These are phyloP conservation scores for Lichtheimia ornata DNA, from an alignment of 371 early-diverging fungal genomes.

Conservation along the genomic window DNA sequence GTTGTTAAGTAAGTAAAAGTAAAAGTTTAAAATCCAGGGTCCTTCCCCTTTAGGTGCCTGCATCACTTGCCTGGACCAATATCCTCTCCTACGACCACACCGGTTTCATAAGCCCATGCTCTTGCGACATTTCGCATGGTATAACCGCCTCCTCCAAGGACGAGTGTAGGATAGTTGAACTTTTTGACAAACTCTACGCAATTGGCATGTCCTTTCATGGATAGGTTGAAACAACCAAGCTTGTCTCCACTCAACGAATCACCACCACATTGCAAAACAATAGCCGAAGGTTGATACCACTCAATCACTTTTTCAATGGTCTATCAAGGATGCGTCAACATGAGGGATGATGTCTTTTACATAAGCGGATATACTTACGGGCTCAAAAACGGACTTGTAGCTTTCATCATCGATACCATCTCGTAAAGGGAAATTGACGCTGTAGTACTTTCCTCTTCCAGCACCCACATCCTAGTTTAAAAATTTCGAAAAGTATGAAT, in stretches of 20 bases:
- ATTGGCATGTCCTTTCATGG: conserved; percentile 87
- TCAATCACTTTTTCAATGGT: conserved; percentile 71
- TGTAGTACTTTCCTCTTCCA: conserved; percentile 78
- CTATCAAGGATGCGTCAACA: background rate
- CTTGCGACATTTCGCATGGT: conserved; percentile 92
- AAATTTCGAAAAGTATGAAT: conserved; percentile 34
- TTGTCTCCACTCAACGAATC: conserved; percentile 93
- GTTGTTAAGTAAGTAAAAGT: conserved; percentile 15
- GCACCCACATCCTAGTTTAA: conserved; percentile 67
- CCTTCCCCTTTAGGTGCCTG: too few relatives aligned
- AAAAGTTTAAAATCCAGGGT: too few relatives aligned
- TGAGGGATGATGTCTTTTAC: background rate
- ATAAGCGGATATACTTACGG: conserved; percentile 44
- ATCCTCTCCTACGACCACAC: conserved; percentile 82
- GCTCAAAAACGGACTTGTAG: conserved; percentile 84
- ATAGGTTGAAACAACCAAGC: conserved; percentile 93
- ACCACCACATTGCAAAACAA: conserved; percentile 95
- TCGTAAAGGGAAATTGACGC: conserved; percentile 92
- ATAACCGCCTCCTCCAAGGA: conserved; percentile 96
- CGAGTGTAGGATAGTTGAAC: conserved; percentile 80
- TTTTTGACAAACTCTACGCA: conserved; percentile 86
- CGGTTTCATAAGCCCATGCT: conserved; percentile 96
- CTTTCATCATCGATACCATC: conserved; percentile 90
- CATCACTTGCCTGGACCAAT: conserved; percentile 68
- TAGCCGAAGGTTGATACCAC: conserved; percentile 79